phyloP scores from a whole-genome alignment of 768 basidiomycete species.

The Paxillus rubicundulus region DNA sequence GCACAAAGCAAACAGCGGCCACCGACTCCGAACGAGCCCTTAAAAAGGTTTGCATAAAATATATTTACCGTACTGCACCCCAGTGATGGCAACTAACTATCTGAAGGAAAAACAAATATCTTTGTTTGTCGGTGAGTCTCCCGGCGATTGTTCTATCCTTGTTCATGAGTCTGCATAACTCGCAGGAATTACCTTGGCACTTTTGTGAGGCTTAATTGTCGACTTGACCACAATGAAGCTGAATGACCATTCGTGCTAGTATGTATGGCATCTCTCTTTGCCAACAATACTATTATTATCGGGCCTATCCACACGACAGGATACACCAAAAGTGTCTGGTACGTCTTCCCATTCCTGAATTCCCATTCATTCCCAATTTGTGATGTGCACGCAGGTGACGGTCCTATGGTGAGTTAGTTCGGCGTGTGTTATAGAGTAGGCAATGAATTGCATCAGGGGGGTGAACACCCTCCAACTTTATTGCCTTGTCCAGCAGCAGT shows the following conservation, averaged over 20 bases:
- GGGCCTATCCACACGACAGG: not conserved
- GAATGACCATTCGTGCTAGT: not conserved
- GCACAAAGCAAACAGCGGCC: not conserved
- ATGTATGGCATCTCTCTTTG: constrained; percentile 4
- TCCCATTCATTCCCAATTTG: not conserved
- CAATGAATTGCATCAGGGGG: not conserved
- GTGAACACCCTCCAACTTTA: constrained; percentile 1
- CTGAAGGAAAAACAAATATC: not conserved
- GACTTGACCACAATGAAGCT: not conserved
- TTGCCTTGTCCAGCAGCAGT: not conserved
- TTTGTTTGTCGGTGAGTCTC: not conserved
- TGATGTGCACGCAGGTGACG: not conserved
- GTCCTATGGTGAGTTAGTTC: not conserved
- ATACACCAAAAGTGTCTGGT: constrained; percentile 1
- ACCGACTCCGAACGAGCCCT: not conserved
- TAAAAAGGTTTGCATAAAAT: not conserved
- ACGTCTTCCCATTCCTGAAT: not conserved
- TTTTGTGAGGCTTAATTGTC: not conserved
- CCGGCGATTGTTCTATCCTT: not conserved
- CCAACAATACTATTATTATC: not conserved
- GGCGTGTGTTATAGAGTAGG: not conserved
- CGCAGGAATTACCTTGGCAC: not conserved
- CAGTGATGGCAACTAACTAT: not conserved
- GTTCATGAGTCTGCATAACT: not conserved
- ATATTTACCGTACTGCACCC: not conserved